Evolutionary conservation across 2,329 filamentous ascomycete species (phyloP).

Genomic region (Penicillium italicum): DNA sequence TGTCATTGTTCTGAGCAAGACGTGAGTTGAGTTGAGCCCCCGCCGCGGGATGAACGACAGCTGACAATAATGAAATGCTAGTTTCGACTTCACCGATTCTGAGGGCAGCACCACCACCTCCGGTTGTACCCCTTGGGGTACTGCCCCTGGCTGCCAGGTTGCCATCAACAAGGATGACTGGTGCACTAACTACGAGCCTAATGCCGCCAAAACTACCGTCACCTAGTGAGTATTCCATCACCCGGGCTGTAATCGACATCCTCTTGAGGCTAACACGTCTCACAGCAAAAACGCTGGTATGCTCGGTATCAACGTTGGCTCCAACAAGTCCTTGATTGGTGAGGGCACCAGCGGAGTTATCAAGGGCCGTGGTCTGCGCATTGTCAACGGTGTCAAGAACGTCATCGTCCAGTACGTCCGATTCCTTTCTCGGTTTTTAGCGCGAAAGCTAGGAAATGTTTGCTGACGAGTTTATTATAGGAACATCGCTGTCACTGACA

Average conservation of each 20-base stretch:
- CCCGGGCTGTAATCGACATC: too few relatives aligned
- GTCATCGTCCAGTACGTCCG: conserved; percentile 8
- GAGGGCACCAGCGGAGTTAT: conserved; percentile 5
- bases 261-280: neutral
- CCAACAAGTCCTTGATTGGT: conserved; percentile 10
- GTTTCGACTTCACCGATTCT: conserved; percentile 7
- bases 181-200: conserved; percentile 3
- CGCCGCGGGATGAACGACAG: too few relatives aligned
- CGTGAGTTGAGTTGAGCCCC: neutral
- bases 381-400: conserved; percentile 5
- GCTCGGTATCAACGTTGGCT: conserved; percentile 9
- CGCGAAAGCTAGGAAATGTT: neutral
- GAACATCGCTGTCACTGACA: conserved; percentile 10
- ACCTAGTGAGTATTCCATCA: conserved; percentile 2
- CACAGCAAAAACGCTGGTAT: conserved; percentile 3
- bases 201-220: conserved; percentile 2
- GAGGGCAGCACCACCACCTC: conserved; percentile 1
- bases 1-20: conserved; percentile 10
- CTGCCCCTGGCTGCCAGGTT: conserved; percentile 4
- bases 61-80: neutral
- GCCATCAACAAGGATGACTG: conserved; percentile 11
- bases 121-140: conserved; percentile 8
- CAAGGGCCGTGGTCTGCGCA: conserved; percentile 8
- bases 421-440: neutral
- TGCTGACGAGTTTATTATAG: neutral